These are phyloP conservation scores for Shiraia sp. DNA, from an alignment of 2,329 filamentous ascomycete species.

Conservation along the genomic window DNA sequence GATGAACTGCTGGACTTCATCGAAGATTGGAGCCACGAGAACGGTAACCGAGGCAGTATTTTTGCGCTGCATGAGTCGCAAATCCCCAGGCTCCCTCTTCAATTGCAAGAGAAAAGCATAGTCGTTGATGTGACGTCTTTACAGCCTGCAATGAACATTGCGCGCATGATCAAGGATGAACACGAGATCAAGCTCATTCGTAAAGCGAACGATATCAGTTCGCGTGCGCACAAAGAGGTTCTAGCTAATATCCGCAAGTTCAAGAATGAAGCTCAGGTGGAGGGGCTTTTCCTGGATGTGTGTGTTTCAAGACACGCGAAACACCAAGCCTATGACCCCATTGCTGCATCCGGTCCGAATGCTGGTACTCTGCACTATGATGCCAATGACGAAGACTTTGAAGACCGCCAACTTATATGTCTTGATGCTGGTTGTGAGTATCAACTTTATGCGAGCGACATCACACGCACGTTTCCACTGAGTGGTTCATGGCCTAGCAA, in stretches of 20 bases:
- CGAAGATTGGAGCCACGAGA: slow-evolving; percentile 32
- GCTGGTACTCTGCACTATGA: slow-evolving; percentile 86
- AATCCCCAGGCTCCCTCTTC: background rate
- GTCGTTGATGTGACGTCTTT: slow-evolving; percentile 51
- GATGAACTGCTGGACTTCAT: slow-evolving; percentile 36
- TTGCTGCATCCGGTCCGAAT: slow-evolving; percentile 81
- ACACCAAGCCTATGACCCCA: slow-evolving; percentile 83
- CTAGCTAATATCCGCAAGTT: slow-evolving; percentile 66
- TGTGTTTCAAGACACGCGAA: slow-evolving; percentile 76
- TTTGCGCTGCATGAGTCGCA: slow-evolving; percentile 43
- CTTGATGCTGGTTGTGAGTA: slow-evolving; percentile 90
- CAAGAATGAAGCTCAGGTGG: slow-evolving; percentile 79
- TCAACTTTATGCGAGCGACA: slow-evolving; percentile 82
- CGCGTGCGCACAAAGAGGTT: slow-evolving; percentile 74
- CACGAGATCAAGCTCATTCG: slow-evolving; percentile 83
- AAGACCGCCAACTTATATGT: slow-evolving; percentile 72
- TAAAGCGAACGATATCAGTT: slow-evolving; percentile 78
- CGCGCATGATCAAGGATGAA: slow-evolving; percentile 78
- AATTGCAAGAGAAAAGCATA: background rate
- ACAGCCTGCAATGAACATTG: slow-evolving; percentile 73
- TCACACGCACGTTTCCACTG: slow-evolving; percentile 86
- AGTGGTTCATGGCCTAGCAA: slow-evolving; percentile 67
- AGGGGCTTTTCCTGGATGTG: slow-evolving; percentile 73
- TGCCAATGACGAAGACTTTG: slow-evolving; percentile 74
- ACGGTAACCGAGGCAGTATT: slow-evolving; percentile 21